These are phyloP conservation scores for Rhizophora apiculata DNA, from an alignment of 345 rosid genomes.

Conservation along the genomic window DNA sequence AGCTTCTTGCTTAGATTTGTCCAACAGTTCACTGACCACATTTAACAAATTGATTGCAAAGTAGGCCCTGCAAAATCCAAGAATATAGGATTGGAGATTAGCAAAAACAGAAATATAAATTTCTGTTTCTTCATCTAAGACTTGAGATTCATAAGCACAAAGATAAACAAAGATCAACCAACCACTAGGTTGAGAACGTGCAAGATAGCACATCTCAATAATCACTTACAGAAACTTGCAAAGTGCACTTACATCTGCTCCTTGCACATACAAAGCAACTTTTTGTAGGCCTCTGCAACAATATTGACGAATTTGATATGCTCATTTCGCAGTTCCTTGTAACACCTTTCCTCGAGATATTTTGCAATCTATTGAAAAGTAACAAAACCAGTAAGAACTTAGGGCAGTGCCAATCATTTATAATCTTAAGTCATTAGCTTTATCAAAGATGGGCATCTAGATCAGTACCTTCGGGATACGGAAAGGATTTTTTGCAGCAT, in stretches of 20 bases:
- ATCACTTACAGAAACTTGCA: background rate
- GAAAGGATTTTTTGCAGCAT: constrained; percentile 82
- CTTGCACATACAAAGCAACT: constrained; percentile 73
- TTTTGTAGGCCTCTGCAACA: constrained; percentile 66
- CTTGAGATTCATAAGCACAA: background rate
- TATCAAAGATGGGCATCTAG: background rate
- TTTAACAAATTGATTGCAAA: constrained; percentile 76
- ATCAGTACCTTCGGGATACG: constrained; percentile 78
- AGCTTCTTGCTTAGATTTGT: constrained; percentile 63
- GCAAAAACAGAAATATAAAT: background rate
- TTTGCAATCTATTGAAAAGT: constrained; percentile 61
- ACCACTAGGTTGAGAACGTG: background rate
- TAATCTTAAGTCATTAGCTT: background rate
- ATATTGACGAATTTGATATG: constrained; percentile 64
- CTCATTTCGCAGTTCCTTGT: constrained; percentile 71
- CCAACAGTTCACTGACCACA: constrained; percentile 73
- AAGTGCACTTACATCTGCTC: constrained; percentile 69
- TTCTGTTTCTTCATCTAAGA: background rate
- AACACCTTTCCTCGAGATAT: constrained; percentile 89
- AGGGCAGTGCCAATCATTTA: background rate
- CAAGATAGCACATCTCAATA: background rate
- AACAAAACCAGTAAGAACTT: constrained; percentile 13
- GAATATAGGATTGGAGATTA: background rate
- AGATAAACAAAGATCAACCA: background rate
- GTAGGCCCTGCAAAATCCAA: constrained; percentile 56